Evolutionary conservation across 2,329 filamentous ascomycete species (phyloP), one percentile per base, ranked within the genome.

Genomic region (Lachnellula occidentalis): DNA sequence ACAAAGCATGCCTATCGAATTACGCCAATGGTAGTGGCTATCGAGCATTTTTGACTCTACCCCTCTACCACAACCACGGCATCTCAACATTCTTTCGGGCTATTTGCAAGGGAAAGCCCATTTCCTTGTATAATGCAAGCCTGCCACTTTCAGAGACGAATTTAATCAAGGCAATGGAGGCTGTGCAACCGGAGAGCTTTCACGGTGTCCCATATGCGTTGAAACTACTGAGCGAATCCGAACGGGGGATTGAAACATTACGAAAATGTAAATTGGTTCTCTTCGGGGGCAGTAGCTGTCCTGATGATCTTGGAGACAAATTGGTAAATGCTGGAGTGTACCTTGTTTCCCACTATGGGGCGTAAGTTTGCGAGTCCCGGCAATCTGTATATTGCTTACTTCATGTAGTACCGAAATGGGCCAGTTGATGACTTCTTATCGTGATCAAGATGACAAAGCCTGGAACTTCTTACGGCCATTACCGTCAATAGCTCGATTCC

Each of bases 191-290:
- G 1, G 74, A 85, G 51, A 76, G 80, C 14, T 77, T 86, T 41
- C 78, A 83, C 54, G 76, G 74, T 3, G 83, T 87, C 0, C 83
- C 84, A 0, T 87, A 86, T 58, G 77, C 80, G 0, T 67, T 87
- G 14, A 86, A 87, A 62, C 69, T 87, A 0, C 71, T 87, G 1
- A 76, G 78, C 0, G 84, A 87, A 63, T 75, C 76, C 0, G 70
- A 77, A 0, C 75, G 78, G 17, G 84, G 83, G 0, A 73, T 83
- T n/a, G 61, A 68, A 1, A 68, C 70, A 2, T 67, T 85, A 14
- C 67, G 68, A 0, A 67, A 69, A 21, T 68, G 76, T 9, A 76
- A 80, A 59, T 63, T 80, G 2, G 79, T 84, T n/a, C 73, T 81
- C 62, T 83, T 77, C 56, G 81, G 77, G 2, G 82, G 82, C 0